phyloP scores from a whole-genome alignment of 2,329 filamentous ascomycete genomes.

The Tolypocladium ovalisporum region DNA sequence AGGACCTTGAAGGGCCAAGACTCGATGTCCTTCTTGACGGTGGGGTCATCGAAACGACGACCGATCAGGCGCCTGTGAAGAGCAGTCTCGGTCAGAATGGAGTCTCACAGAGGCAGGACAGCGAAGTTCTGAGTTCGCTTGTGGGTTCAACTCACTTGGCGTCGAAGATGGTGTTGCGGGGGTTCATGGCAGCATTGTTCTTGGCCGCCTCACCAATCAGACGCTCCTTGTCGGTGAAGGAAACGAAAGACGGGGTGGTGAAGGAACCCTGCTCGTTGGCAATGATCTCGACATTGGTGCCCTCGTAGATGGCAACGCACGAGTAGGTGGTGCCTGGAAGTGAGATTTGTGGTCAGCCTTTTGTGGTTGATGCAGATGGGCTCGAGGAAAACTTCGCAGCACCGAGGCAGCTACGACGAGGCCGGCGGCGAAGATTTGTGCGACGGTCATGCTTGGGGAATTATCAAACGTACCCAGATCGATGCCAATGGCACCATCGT shows the following conservation, averaged over 20 bases:
- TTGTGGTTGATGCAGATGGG: neutral
- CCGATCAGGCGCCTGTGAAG: slow-evolving; percentile 84
- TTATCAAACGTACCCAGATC: slow-evolving; percentile 72
- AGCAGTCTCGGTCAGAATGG: neutral
- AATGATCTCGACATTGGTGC: slow-evolving; percentile 99
- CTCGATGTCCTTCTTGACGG: slow-evolving; percentile 97
- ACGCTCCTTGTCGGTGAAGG: slow-evolving; percentile 97
- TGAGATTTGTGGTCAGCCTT: slow-evolving; percentile 9
- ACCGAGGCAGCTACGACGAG: neutral
- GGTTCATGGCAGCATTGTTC: slow-evolving; percentile 99
- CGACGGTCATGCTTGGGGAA: neutral
- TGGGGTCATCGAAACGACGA: slow-evolving; percentile 86
- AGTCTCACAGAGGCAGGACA: neutral
- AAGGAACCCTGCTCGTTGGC: slow-evolving; percentile 99
- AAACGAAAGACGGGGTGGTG: slow-evolving; percentile 98
- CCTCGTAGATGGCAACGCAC: slow-evolving; percentile 98
- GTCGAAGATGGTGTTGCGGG: slow-evolving; percentile 95
- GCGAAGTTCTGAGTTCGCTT: neutral
- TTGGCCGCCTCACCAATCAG: slow-evolving; percentile 99
- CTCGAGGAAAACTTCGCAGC: neutral
- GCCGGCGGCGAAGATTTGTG: neutral
- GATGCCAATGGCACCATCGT: slow-evolving; percentile 99
- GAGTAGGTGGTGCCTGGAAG: slow-evolving; percentile 92
- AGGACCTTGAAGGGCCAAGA: slow-evolving; percentile 99
- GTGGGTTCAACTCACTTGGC: slow-evolving; percentile 64